Evolutionary conservation across 768 basidiomycete genomes (phyloP).

Genomic region (Termitomyces sp.): DNA sequence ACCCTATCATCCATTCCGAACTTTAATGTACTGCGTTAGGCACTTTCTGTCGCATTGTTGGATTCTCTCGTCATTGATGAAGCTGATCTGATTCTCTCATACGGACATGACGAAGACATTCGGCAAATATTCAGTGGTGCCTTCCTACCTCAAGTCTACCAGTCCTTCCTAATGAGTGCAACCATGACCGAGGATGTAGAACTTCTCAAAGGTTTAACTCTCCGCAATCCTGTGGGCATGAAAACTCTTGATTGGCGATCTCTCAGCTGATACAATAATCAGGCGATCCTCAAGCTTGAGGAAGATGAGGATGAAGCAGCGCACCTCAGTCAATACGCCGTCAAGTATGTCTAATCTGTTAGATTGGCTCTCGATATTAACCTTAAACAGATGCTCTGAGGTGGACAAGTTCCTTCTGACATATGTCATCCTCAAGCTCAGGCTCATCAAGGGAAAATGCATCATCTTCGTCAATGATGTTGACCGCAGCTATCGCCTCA

Average conservation of each 20-base stretch:
- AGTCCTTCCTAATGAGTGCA: constrained; percentile 94
- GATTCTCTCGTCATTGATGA: constrained; percentile 95
- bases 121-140: constrained; percentile 61
- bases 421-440: constrained; percentile 95
- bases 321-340: constrained; percentile 80
- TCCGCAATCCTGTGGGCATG: constrained; percentile 75
- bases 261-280: constrained; percentile 1
- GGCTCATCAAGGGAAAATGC: constrained; percentile 92
- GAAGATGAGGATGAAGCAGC: constrained; percentile 82
- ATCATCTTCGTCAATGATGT: constrained; percentile 96
- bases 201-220: constrained; percentile 77
- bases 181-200: constrained; percentile 98
- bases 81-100: constrained; percentile 94
- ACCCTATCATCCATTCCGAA: background rate
- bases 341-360: constrained; percentile 41
- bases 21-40: constrained; percentile 27
- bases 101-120: constrained; percentile 91
- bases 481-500: constrained; percentile 89
- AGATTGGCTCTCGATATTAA: background rate
- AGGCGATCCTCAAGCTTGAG: constrained; percentile 85
- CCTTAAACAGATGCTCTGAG: constrained; percentile 68
- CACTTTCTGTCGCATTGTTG: constrained; percentile 57
- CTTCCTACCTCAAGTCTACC: constrained; percentile 76
- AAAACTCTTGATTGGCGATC: background rate
- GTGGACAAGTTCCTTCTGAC: constrained; percentile 95